Percentiles rank a stretch among this genome's conserved stretches.
Conservation (phyloP, 768 basidiomycete species). For the Nidularia sp. region DNA sequence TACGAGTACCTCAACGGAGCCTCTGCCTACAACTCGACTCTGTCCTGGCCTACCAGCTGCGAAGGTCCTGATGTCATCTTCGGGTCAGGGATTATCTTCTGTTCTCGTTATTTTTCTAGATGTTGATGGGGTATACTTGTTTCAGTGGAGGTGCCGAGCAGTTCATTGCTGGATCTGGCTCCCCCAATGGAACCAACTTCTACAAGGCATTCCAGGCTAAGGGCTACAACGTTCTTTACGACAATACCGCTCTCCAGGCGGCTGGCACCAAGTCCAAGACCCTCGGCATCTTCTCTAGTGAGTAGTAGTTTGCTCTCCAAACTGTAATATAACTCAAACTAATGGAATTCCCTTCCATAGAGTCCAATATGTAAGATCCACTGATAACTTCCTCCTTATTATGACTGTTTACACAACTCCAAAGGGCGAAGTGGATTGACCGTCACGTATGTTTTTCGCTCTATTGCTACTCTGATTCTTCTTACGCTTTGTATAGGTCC, state of each 20-base stretch:
- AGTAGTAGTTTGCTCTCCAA: conserved; percentile 3
- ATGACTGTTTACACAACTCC: neutral
- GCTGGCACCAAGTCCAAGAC: conserved; percentile 28
- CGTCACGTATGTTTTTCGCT: conserved; percentile 13
- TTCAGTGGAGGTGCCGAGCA: conserved; percentile 38
- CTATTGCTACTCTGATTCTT: no score
- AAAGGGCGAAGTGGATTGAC: conserved; percentile 42
- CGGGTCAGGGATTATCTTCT: conserved; percentile 19
- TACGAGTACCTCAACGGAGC: conserved; percentile 31
- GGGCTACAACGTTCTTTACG: conserved; percentile 37
- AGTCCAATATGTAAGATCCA: no score
- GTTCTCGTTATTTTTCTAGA: neutral
- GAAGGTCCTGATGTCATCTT: conserved; percentile 39
- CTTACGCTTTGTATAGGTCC: conserved; percentile 9
- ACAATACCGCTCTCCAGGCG: conserved; percentile 26
- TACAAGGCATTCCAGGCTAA: conserved; percentile 34
- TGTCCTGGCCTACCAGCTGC: conserved; percentile 38
- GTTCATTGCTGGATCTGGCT: conserved; percentile 31
- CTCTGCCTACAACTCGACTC: conserved; percentile 22
- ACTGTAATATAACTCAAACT: no score
- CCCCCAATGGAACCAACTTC: conserved; percentile 33
- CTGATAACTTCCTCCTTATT: neutral
- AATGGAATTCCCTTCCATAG: no score
- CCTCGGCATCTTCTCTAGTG: conserved; percentile 40
- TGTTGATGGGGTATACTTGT: neutral